phyloP scores from a whole-genome alignment of 805 yeast species.

The Candida sonorensis region DNA sequence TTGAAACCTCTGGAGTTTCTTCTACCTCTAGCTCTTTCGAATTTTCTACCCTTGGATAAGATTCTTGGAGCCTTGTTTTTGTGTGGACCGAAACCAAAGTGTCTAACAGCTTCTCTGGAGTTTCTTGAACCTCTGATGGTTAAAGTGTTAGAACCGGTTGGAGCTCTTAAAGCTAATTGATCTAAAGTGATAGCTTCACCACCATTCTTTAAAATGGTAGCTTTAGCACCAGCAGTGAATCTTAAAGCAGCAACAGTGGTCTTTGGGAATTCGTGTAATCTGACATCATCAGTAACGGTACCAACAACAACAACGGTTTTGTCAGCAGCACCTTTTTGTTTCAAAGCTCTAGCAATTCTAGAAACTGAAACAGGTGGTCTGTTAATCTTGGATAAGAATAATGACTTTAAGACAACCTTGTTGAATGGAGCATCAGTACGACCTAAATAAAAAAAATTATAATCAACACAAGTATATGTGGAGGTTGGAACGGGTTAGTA shows the following conservation, averaged over 20 bases:
- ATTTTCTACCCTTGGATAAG: conserved; percentile 96
- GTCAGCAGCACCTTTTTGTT: conserved; percentile 74
- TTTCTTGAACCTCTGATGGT: conserved; percentile 98
- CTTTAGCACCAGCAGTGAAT: conserved; percentile 99
- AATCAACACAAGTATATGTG: conserved; percentile 2
- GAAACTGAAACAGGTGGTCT: conserved; percentile 98
- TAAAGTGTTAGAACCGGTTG: conserved; percentile 98
- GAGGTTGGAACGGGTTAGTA: conserved; percentile 23
- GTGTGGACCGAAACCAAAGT: conserved; percentile 99
- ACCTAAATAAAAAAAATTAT: conserved; percentile 39
- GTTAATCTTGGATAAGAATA: conserved; percentile 97
- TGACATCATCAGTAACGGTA: conserved; percentile 97
- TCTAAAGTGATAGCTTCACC: conserved; percentile 99
- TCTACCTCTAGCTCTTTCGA: conserved; percentile 99
- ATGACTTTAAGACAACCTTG: conserved; percentile 90
- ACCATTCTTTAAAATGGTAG: conserved; percentile 95
- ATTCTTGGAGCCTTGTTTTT: conserved; percentile 99
- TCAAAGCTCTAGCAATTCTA: conserved; percentile 78
- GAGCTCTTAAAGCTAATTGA: conserved; percentile 98
- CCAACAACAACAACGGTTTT: conserved; percentile 98
- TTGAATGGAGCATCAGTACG: conserved; percentile 99
- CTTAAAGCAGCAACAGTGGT: conserved; percentile 98
- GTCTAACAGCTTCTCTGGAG: conserved; percentile 99
- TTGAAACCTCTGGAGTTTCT: conserved; percentile 99
- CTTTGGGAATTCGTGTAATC: conserved; percentile 92